These are phyloP conservation scores for Eucalyptus cloeziana DNA, from an alignment of 345 rosid genomes.

Conservation along the genomic window DNA sequence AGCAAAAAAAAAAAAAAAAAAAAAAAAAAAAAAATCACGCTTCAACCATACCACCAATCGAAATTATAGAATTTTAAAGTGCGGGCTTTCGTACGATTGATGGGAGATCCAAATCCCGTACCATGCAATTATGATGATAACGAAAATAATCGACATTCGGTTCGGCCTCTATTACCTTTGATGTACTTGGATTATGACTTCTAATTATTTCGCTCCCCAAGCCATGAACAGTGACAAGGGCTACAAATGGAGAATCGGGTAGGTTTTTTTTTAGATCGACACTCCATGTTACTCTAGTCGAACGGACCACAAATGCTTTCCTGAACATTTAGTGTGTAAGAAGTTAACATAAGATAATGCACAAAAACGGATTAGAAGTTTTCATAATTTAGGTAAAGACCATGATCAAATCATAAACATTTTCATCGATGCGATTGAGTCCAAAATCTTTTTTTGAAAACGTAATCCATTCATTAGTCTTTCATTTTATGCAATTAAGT, in stretches of 20 bases:
- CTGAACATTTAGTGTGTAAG: not conserved
- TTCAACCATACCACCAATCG: not conserved
- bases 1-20: not conserved
- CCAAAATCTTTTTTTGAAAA: not conserved
- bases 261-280: not conserved
- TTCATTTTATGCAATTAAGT: not conserved
- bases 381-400: not conserved
- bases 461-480: not conserved
- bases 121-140: not conserved
- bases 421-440: not conserved
- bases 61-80: not conserved
- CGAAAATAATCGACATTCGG: not conserved
- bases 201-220: not conserved
- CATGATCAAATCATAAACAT: not conserved
- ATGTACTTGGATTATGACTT: not conserved
- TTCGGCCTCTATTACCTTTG: not conserved
- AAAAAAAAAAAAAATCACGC: not conserved
- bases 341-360: not conserved
- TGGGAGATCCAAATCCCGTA: not conserved
- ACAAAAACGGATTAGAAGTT: not conserved
- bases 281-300: not conserved
- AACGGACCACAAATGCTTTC: not conserved
- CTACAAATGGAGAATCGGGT: not conserved
- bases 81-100: not conserved
- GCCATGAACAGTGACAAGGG: not conserved